Conservation (phyloP, 2,329 filamentous ascomycete species). For the Meredithiella fracta region DNA sequence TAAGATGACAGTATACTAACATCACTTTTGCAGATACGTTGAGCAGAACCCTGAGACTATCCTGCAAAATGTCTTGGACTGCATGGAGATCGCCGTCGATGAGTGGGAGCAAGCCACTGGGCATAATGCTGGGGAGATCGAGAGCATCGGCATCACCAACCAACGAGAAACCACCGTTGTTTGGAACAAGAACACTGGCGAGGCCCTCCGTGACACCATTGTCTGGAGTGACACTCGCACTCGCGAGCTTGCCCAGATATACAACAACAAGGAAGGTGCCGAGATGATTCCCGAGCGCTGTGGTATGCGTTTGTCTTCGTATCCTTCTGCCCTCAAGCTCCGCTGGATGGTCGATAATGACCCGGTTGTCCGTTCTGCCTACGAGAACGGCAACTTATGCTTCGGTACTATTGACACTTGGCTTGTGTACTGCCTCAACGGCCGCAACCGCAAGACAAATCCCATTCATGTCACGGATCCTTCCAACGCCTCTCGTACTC, state of each 20-base stretch:
- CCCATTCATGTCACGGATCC: slow-evolving; percentile 67
- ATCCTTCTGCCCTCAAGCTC: slow-evolving; percentile 74
- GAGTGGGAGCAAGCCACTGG: slow-evolving; percentile 34
- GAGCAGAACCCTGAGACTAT: slow-evolving; percentile 74
- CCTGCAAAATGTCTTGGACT: slow-evolving; percentile 56
- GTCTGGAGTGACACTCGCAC: slow-evolving; percentile 85
- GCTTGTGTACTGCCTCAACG: slow-evolving; percentile 74
- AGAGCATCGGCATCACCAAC: slow-evolving; percentile 68
- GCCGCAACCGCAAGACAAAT: slow-evolving; percentile 38
- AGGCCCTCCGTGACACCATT: slow-evolving; percentile 69
- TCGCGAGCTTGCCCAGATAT: slow-evolving; percentile 51
- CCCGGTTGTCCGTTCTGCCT: slow-evolving; percentile 51
- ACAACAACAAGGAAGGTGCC: slow-evolving; percentile 51
- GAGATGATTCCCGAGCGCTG: slow-evolving; percentile 55
- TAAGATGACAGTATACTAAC: background rate
- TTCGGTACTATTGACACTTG: slow-evolving; percentile 84
- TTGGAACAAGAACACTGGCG: slow-evolving; percentile 67
- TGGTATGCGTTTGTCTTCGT: slow-evolving; percentile 73
- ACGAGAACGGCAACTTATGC: slow-evolving; percentile 57
- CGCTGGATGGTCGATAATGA: slow-evolving; percentile 66
- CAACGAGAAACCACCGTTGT: slow-evolving; percentile 78
- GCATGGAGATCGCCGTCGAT: slow-evolving; percentile 60
- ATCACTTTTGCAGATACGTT: slow-evolving; percentile 49
- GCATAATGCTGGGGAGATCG: background rate
- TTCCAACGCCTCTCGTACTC: slow-evolving; percentile 77